Evolutionary conservation across 148 eudicot species (phyloP), one percentile per base, ranked within the genome.

Genomic region (Chenopodium formosanum): DNA sequence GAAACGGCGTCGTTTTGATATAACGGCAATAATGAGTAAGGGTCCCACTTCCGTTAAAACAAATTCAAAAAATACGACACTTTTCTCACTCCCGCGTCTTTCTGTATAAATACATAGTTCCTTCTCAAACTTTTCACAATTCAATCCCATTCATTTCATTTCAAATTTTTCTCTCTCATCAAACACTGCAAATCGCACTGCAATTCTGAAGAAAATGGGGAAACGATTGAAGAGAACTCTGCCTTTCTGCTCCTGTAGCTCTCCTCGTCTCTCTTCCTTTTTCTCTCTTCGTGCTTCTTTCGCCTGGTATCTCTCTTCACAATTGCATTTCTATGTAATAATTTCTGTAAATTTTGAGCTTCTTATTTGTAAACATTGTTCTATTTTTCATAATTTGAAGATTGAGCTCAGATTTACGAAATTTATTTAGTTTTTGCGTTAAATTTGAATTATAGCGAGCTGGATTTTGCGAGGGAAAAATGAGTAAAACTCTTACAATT

Each of bases 241-340:
- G 62, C 74, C 92, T 52, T 84, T 95, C 74, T 82, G 94, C 84
- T 84, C 91, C 81, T 95, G 98, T 85, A 77, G 73, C 64, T 93
- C 98, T 83, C 97, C 97, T 2, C 65, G 81, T 3, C 74, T 87
- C 79, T 88, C 83, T 29, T 77, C 89, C 73, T 86, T 77, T 76
- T 83, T 75, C 83, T 74, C 86, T 77, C 82, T 88, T 85, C 91
- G 80, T 67, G 74, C 90, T 37, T 66, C 89, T 58, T 92, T 92
- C 97, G 82, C 86, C 77, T 92, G 92, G 98, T 96, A 88, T 77
- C 80, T 86, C 86, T 79, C 78, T 80, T 53, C 44, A 1, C 31
- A 48, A 13, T 63, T n/a, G 56, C 60, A 72, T 16, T 70, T 0
- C 68, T n/a, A 22, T 76, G 68, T 47, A 31, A 40, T 37, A 6